A percentile compares a stretch with the other conserved stretches of the same genome.
These are phyloP conservation scores for Phytomonas francai DNA, from an alignment of 208 protist species.

Conservation along the genomic window DNA sequence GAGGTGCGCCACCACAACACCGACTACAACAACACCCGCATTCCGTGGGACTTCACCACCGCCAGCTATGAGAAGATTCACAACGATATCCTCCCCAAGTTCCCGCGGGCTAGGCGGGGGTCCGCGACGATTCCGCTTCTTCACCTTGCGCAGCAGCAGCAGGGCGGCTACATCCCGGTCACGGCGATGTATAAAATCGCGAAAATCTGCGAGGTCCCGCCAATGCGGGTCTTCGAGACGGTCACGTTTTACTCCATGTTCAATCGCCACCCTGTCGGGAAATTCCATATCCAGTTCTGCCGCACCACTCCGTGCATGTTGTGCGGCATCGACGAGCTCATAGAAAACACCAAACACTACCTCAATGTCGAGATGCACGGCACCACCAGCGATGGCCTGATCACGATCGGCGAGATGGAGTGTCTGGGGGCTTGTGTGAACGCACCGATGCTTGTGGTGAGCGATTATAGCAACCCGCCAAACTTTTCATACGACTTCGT, in stretches of 20 bases:
- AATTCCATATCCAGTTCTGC: constrained; percentile 93
- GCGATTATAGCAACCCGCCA: constrained; percentile 87
- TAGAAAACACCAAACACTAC: constrained; percentile 72
- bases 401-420: constrained; percentile 93
- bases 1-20: constrained; percentile 86
- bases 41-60: constrained; percentile 90
- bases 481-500: constrained; percentile 86
- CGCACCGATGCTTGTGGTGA: constrained; percentile 90
- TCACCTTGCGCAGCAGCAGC: constrained; percentile 87
- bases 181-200: constrained; percentile 93
- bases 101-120: constrained; percentile 69
- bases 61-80: constrained; percentile 85
- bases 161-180: constrained; percentile 89
- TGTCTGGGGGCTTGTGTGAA: constrained; percentile 93
- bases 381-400: constrained; percentile 77
- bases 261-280: constrained; percentile 90
- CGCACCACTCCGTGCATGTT: constrained; percentile 92
- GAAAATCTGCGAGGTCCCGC: constrained; percentile 87
- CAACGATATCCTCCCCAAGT: constrained; percentile 88
- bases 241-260: constrained; percentile 95
- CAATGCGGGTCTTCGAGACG: constrained; percentile 89
- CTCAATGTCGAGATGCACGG: constrained; percentile 81
- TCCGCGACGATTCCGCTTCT: constrained; percentile 86
- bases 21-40: constrained; percentile 84
- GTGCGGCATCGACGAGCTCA: constrained; percentile 82